Percentiles rank a stretch among this genome's conserved stretches.
phyloP scores from a whole-genome alignment of 306 rosid species.

The Clitoria ternatea region DNA sequence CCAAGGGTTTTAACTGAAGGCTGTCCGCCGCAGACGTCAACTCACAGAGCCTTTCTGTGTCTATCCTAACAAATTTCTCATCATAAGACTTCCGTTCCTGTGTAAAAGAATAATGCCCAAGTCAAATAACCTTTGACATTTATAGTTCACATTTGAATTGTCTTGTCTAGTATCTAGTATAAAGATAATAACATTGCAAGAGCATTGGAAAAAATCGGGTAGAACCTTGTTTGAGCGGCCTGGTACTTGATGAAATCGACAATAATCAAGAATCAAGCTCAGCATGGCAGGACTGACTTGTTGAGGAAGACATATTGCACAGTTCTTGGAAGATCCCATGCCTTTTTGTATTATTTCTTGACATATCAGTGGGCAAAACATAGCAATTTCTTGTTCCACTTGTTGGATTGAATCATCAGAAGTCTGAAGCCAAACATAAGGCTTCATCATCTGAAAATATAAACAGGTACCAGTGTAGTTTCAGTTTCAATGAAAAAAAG shows the following conservation, averaged over 20 bases:
- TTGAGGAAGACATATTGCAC: conserved; percentile 94
- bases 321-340: conserved; percentile 86
- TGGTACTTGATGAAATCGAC: conserved; percentile 92
- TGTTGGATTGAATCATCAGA: conserved; percentile 90
- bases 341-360: conserved; percentile 74
- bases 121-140: conserved; percentile 24
- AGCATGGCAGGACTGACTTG: conserved; percentile 86
- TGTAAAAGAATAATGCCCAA: conserved; percentile 28
- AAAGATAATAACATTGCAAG: conserved; percentile 15
- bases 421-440: conserved; percentile 86
- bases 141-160: neutral
- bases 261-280: conserved; percentile 90
- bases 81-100: conserved; percentile 89
- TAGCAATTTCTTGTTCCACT: conserved; percentile 94
- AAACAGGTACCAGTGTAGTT: conserved; percentile 12
- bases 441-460: conserved; percentile 65
- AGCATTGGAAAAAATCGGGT: neutral
- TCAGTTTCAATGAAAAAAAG: conserved; percentile 19
- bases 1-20: conserved; percentile 92
- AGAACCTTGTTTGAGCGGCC: conserved; percentile 95
- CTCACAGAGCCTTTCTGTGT: conserved; percentile 89
- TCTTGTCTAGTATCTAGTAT: neutral
- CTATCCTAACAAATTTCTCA: conserved; percentile 85
- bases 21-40: conserved; percentile 98
- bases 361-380: conserved; percentile 87